Percentiles rank a stretch among this genome's conserved stretches.
phyloP scores from a whole-genome alignment of 2,329 filamentous ascomycete species.

The Colletotrichum magnum region DNA sequence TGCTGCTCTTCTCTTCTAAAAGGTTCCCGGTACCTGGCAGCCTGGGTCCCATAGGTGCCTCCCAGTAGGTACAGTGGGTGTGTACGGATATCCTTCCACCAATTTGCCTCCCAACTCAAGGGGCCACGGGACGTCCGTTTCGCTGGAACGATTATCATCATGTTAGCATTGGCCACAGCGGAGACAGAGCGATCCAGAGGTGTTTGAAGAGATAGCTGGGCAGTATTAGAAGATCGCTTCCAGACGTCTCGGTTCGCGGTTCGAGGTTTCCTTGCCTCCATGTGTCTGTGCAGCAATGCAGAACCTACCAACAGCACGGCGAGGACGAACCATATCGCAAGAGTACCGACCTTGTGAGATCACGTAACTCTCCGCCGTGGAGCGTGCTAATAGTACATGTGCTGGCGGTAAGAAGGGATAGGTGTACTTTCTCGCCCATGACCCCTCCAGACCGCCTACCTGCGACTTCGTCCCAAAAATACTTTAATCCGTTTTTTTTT shows the following conservation, averaged over 20 bases:
- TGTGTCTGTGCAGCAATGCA: slow-evolving; percentile 30
- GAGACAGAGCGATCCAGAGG: slow-evolving; percentile 11
- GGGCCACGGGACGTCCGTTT: background rate
- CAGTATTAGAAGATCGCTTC: background rate
- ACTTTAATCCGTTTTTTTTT: slow-evolving; percentile 21
- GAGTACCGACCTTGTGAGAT: background rate
- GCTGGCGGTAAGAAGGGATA: background rate
- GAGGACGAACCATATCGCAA: slow-evolving; percentile 2
- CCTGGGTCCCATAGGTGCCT: background rate
- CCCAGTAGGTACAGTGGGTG: background rate
- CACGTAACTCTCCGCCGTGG: too few relatives aligned
- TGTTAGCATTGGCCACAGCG: slow-evolving; percentile 22
- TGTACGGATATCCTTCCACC: background rate
- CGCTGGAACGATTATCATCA: background rate
- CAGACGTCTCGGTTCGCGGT: slow-evolving; percentile 6
- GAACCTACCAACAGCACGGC: background rate
- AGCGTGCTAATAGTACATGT: background rate
- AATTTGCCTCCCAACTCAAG: slow-evolving; percentile 16
- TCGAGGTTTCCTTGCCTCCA: slow-evolving; percentile 12
- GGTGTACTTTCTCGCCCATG: slow-evolving; percentile 12
- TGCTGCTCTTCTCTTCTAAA: background rate
- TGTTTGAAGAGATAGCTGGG: background rate
- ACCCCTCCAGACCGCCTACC: slow-evolving; percentile 32
- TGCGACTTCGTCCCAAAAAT: slow-evolving; percentile 32
- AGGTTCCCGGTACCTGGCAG: background rate